A percentile compares a stretch with the other conserved stretches of the same genome.
Conservation (phyloP, 2,329 filamentous ascomycete species). For the Calonectria pseudoreteaudii region DNA sequence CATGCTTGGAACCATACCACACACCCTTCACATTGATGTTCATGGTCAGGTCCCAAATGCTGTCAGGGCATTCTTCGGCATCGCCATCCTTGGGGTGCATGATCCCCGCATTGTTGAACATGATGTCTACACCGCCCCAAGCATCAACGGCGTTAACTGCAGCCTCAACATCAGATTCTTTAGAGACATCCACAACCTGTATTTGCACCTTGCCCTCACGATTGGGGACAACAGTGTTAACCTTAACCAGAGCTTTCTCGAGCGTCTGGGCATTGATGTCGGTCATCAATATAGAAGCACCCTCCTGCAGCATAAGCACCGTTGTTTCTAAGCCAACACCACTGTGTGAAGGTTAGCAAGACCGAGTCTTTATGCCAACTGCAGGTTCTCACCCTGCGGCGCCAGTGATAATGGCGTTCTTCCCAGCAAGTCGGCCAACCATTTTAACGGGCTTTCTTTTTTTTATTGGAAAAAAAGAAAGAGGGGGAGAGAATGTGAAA, state of each 20-base stretch:
- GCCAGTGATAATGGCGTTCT: conserved; percentile 81
- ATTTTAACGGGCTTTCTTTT: conserved; percentile 27
- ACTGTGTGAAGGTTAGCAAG: conserved; percentile 57
- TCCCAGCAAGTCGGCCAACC: conserved; percentile 66
- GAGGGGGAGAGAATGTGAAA: too few relatives aligned
- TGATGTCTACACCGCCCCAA: conserved; percentile 90
- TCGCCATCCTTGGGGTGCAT: conserved; percentile 89
- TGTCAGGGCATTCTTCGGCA: conserved; percentile 85
- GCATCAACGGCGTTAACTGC: conserved; percentile 80
- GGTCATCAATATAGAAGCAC: conserved; percentile 85
- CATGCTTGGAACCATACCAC: conserved; percentile 95
- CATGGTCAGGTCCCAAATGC: conserved; percentile 94
- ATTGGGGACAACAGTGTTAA: conserved; percentile 78
- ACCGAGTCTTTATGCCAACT: not conserved
- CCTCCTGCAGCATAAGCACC: conserved; percentile 90
- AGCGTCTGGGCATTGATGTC: conserved; percentile 86
- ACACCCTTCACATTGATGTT: conserved; percentile 97
- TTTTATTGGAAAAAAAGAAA: too few relatives aligned
- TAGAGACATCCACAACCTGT: conserved; percentile 81
- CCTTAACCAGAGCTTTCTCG: conserved; percentile 79
- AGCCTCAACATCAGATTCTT: conserved; percentile 81
- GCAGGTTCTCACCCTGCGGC: conserved; percentile 78
- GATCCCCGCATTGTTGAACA: conserved; percentile 98
- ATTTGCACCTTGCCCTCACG: conserved; percentile 70
- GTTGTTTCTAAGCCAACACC: conserved; percentile 93